phyloP scores from a whole-genome alignment of 1,284 basidiomycete genomes.

The Ustilago shanxiensis region DNA sequence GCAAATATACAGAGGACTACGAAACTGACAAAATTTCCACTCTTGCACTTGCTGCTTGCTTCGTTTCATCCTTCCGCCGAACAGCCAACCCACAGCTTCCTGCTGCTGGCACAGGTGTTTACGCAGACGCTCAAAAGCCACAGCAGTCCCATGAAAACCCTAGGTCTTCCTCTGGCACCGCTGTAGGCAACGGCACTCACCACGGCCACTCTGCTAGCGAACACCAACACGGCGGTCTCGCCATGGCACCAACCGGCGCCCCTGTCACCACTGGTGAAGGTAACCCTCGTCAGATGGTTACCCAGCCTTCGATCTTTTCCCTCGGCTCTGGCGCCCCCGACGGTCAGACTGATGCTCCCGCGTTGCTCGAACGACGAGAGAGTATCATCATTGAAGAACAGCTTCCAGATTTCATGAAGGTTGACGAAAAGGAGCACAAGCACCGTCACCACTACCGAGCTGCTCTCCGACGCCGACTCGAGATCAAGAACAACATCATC shows the following conservation, averaged over 20 bases:
- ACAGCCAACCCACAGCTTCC: slow-evolving; percentile 37
- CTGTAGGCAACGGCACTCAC: slow-evolving; percentile 21
- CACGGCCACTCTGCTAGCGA: neutral
- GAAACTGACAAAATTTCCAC: neutral
- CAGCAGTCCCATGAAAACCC: neutral
- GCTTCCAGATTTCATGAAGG: slow-evolving; percentile 49
- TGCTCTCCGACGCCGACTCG: slow-evolving; percentile 30
- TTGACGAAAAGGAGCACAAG: slow-evolving; percentile 48
- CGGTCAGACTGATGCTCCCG: slow-evolving; percentile 9
- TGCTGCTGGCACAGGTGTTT: slow-evolving; percentile 40
- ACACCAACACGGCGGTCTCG: slow-evolving; percentile 34
- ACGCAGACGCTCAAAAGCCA: slow-evolving; percentile 12
- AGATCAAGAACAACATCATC: slow-evolving; percentile 74
- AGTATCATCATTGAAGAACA: slow-evolving; percentile 44
- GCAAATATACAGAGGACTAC: neutral
- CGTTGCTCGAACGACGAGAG: slow-evolving; percentile 38
- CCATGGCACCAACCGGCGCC: slow-evolving; percentile 34
- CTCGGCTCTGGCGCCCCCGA: slow-evolving; percentile 17
- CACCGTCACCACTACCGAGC: slow-evolving; percentile 49
- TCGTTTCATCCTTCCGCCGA: neutral
- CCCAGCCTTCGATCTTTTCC: slow-evolving; percentile 42
- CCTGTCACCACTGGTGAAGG: slow-evolving; percentile 35
- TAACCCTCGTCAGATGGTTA: slow-evolving; percentile 30
- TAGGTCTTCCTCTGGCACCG: slow-evolving; percentile 16
- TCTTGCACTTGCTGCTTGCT: neutral